Base-by-base conservation (phyloP, 2,329 filamentous ascomycete species). In the Claviceps sp. region DNA sequence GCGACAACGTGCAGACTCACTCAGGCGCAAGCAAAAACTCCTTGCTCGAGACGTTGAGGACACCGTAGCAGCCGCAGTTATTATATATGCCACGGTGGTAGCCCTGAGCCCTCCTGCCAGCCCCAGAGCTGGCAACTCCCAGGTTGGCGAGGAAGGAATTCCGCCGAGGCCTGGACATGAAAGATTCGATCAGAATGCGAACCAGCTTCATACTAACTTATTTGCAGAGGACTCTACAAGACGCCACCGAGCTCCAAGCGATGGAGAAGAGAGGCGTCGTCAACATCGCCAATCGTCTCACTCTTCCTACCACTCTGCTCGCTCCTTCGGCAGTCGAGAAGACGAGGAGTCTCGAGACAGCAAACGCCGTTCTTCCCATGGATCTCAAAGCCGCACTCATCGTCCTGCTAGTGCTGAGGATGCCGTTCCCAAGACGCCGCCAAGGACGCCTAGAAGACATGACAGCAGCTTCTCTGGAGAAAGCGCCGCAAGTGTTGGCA, bases 131-230 rank as follows among this genome's bases (percentile, higher is more conserved):
- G 53, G 26, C 50, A 48, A 30, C 54, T 59, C 52, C 52, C 57
- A 48, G 51, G 60, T 48, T 47, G 46, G 61, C 48, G 59, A 64
- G 47, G 56, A 59, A 50, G 57, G 58, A 30, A 50, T 64, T 44
- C 58, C 62, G 47, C 48, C 48, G 9, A 24, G 43, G 38, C 9
- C 42, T 46, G 24, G 48, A 53, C 26, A 34, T 48, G 48, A 34
- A 24, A 34, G 24, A 37, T n/a, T 37, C n/a, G 48, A 51, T 41
- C 45, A 49, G 9, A 16, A 41, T 43, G 44, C 44, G 45, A 40
- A 65, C 62, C 64, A 67, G 65, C 68, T 70, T 65, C 70, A 73
- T 73, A 70, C 76, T 79, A 72, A 79, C 75, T 69, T 73, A 63
- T 74, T 70, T 66, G 68, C 70, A 79, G 75, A 76, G 67, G 73